Percentiles rank a stretch among this genome's conserved stretches.
Conservation (phyloP, 768 basidiomycete species). For the Kwoniella sp. region DNA sequence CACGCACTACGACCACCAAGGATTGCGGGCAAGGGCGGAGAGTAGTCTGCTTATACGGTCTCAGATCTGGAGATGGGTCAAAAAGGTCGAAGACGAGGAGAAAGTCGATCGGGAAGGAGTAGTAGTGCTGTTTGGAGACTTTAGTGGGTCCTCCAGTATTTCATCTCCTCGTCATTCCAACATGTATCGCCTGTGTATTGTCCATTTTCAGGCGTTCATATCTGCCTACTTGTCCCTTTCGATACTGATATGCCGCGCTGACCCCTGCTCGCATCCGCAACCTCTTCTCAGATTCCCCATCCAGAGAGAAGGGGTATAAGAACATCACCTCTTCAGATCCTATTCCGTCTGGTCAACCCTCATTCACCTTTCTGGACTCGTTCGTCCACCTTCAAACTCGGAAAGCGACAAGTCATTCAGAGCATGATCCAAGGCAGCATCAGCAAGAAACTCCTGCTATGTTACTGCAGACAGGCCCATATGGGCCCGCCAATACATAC, state of each 20-base stretch:
- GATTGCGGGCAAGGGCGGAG: constrained; percentile 44
- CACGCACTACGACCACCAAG: constrained; percentile 57
- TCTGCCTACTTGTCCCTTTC: no score
- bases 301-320: constrained; percentile 53
- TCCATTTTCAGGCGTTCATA: no score
- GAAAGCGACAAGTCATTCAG: background rate
- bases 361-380: constrained; percentile 37
- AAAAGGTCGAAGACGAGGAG: constrained; percentile 10
- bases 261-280: background rate
- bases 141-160: constrained; percentile 53
- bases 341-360: constrained; percentile 29
- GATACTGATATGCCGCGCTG: background rate
- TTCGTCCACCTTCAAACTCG: constrained; percentile 27
- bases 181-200: background rate
- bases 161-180: no score
- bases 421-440: no score
- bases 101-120: constrained; percentile 10
- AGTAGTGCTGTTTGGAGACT: constrained; percentile 52
- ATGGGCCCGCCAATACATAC: constrained; percentile 35
- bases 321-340: constrained; percentile 42
- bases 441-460: background rate
- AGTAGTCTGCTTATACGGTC: constrained; percentile 50
- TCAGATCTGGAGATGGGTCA: constrained; percentile 32
- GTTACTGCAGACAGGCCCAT: constrained; percentile 27
- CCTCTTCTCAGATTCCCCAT: constrained; percentile 51